Percentiles rank a stretch among this genome's conserved stretches.
Conservation (phyloP, 2,329 filamentous ascomycete species). For the Nothopassalora personata region DNA sequence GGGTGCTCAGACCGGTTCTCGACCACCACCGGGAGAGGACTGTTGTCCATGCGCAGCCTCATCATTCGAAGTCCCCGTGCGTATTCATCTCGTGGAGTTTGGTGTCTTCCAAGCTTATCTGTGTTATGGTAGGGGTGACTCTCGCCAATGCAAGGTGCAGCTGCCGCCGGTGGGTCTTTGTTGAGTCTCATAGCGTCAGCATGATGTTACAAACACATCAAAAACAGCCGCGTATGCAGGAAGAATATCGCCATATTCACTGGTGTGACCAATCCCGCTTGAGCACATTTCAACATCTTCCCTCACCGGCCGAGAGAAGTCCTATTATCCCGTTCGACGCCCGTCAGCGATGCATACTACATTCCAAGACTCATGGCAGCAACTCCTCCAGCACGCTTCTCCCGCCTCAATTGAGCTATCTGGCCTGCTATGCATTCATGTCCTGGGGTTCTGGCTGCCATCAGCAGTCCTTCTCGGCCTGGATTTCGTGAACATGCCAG, state of each 20-base stretch:
- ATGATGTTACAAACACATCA: background rate
- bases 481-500: background rate
- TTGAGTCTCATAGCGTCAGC: background rate
- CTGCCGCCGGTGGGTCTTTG: background rate
- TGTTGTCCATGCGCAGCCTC: background rate
- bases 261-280: too few species aligned
- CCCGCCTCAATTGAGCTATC: background rate
- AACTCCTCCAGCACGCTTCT: background rate
- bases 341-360: background rate
- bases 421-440: background rate
- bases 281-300: too few species aligned
- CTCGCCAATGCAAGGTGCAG: background rate
- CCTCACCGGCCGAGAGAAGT: too few species aligned
- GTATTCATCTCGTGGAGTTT: too few species aligned
- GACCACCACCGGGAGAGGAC: background rate
- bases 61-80: too few species aligned
- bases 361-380: background rate
- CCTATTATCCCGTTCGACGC: background rate
- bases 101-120: too few species aligned
- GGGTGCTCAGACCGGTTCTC: too few species aligned
- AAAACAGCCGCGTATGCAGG: background rate
- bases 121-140: background rate
- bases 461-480: background rate
- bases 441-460: constrained; percentile 5
- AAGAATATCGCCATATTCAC: too few species aligned